phyloP scores from a whole-genome alignment of 2,329 filamentous ascomycete genomes.

The Aspergillus candidus region DNA sequence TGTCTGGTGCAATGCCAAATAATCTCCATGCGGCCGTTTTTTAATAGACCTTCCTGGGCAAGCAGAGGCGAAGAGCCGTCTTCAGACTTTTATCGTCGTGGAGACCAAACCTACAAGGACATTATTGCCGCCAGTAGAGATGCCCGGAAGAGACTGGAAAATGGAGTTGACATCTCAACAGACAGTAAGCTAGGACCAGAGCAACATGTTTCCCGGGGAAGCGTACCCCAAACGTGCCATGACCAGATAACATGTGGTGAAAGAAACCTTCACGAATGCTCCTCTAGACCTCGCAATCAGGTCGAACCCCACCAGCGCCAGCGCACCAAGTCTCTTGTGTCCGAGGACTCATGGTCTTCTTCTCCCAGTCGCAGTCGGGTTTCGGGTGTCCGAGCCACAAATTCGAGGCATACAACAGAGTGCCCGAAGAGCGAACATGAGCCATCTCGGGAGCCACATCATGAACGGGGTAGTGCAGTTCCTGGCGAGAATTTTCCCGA shows the following conservation, averaged over 20 bases:
- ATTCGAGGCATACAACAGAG: no score
- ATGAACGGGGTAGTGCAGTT: neutral
- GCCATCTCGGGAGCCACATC: no score
- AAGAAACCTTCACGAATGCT: neutral
- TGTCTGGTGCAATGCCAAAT: no score
- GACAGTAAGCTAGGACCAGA: conserved; percentile 3
- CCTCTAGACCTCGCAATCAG: neutral
- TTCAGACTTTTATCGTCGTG: conserved; percentile 45
- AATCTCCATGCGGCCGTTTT: conserved; percentile 42
- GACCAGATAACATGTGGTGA: conserved; percentile 1
- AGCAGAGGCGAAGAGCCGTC: conserved; percentile 27
- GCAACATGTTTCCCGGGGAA: conserved; percentile 12
- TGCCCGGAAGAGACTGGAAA: conserved; percentile 23
- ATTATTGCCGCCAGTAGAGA: conserved; percentile 39
- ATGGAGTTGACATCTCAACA: conserved; percentile 1
- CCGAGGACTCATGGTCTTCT: no score
- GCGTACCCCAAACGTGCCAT: no score
- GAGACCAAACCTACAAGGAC: conserved; percentile 42
- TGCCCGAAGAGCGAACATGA: no score
- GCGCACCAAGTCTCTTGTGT: no score
- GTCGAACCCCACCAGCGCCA: no score
- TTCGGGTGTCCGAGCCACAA: no score
- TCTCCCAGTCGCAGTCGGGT: no score
- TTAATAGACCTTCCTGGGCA: conserved; percentile 52
- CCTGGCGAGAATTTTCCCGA: conserved; percentile 1